phyloP scores from a whole-genome alignment of 2,329 filamentous ascomycete species.

The Nothophaeocryptopus gaeumannii region DNA sequence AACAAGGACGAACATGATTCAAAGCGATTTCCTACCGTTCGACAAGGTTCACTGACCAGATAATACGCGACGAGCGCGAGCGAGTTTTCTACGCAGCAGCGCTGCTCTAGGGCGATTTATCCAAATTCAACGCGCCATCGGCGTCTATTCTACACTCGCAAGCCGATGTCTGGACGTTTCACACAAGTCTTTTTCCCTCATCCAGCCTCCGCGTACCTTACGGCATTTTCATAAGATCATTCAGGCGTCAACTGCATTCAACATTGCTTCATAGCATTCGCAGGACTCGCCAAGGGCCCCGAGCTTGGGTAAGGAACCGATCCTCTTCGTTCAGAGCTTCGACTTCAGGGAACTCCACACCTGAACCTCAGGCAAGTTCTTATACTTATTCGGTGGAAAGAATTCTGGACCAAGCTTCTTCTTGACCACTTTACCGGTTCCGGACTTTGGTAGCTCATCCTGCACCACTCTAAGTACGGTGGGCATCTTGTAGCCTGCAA shows the following conservation, averaged over 20 bases:
- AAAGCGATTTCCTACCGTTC: too few species aligned
- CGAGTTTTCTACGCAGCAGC: constrained; percentile 10
- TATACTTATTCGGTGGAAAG: constrained; percentile 29
- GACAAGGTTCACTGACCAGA: constrained; percentile 2
- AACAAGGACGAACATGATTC: neutral
- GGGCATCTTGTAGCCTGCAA: constrained; percentile 51
- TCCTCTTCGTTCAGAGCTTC: constrained; percentile 16
- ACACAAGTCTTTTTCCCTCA: too few species aligned
- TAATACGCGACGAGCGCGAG: neutral
- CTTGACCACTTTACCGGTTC: constrained; percentile 52
- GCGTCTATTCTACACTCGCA: neutral
- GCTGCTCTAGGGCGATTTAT: constrained; percentile 19
- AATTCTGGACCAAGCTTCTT: constrained; percentile 37
- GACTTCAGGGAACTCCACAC: constrained; percentile 25
- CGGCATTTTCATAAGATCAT: too few species aligned
- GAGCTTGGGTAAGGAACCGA: too few species aligned
- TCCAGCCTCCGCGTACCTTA: too few species aligned
- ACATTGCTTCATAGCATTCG: too few species aligned
- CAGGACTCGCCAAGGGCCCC: too few species aligned
- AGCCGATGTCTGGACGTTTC: neutral
- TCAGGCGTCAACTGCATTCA: too few species aligned
- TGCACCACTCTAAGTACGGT: constrained; percentile 46
- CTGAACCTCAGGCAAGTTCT: constrained; percentile 25
- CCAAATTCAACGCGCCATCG: neutral
- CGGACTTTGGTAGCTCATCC: constrained; percentile 49